Evolutionary conservation across 495 filamentous ascomycete genomes (phyloP), one percentile per base, ranked within the genome.

Genomic region (Darksidea phi): DNA sequence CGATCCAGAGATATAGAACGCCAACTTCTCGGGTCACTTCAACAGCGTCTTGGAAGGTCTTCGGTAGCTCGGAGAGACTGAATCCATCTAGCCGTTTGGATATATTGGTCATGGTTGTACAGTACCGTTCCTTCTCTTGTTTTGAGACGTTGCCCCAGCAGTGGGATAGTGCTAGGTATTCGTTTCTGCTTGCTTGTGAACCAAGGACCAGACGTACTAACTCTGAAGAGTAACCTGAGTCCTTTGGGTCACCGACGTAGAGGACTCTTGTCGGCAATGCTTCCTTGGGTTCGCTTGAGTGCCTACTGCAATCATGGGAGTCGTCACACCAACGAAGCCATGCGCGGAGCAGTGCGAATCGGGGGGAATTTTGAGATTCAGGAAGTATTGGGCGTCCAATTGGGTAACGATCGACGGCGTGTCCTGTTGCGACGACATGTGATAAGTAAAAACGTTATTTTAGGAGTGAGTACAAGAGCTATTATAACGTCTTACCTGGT

Each of bases 1-100:
- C 45, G n/a, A 51, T 64, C 57, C 48, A 60, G 47, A 60, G 47
- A 52, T 60, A 60, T 51, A 47, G 25, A 18, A 60, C 28, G 13
- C 57, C 57, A 13, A 60, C 21, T 28, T 60, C 18, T 50, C 57
- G 48, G n/a, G 57, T 53, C 18, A 60, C 48, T 42, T 21, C 26
- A 43, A 60, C 57, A 41, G 57, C 57, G 23, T 60, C 57, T 43
- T 26, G 48, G 47, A 60, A 60, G 1, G 48, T 60, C 48, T 60
- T 51, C 24, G 57, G 57, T 41, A 60, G 57, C 17, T 48, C 26
- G 6, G 42, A 57, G 43, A 57, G 23, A 57, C 54, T 48, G 26
- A 57, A 57, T 17, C 54, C 43, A 13, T 37, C 28, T 36, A 57
- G 24, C 42, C 43, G 43, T 37, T 21, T n/a, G 18, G 21, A 12